These are phyloP conservation scores for Hordeum marinum DNA, from an alignment of 176 grass and related monocot species.

Conservation along the genomic window DNA sequence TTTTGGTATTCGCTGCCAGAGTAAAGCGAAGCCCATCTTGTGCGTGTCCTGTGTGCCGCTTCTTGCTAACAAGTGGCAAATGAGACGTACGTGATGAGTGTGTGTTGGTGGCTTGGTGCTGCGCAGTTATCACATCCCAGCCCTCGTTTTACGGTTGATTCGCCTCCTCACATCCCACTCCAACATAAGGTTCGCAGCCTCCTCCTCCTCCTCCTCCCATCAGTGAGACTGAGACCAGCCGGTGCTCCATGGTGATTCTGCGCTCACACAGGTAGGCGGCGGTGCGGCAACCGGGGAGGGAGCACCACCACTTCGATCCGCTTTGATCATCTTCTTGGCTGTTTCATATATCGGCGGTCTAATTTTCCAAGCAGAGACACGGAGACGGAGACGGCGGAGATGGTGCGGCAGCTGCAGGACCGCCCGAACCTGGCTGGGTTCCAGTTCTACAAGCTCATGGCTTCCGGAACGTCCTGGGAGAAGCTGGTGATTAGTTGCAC, in stretches of 20 bases:
- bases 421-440: not conserved
- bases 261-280: not conserved
- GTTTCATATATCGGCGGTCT: not conserved
- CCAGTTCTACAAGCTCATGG: constrained; percentile 40
- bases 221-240: not conserved
- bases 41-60: not conserved
- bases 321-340: not conserved
- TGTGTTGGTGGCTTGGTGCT: not conserved
- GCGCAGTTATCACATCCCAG: no score
- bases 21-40: not conserved
- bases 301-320: not conserved
- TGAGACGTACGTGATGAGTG: no score
- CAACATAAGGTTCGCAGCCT: not conserved
- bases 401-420: not conserved
- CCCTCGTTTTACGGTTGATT: no score
- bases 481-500: not conserved
- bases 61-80: not conserved
- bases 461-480: not conserved
- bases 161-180: not conserved
- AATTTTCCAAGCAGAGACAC: not conserved
- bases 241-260: not conserved
- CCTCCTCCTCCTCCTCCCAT: not conserved
- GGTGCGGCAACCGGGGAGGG: not conserved
- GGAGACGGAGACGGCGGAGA: not conserved
- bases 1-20: not conserved